Percentiles rank a stretch among this genome's conserved stretches.
phyloP scores from a whole-genome alignment of 345 rosid species.

The Cardamine chenopodiifolia region DNA sequence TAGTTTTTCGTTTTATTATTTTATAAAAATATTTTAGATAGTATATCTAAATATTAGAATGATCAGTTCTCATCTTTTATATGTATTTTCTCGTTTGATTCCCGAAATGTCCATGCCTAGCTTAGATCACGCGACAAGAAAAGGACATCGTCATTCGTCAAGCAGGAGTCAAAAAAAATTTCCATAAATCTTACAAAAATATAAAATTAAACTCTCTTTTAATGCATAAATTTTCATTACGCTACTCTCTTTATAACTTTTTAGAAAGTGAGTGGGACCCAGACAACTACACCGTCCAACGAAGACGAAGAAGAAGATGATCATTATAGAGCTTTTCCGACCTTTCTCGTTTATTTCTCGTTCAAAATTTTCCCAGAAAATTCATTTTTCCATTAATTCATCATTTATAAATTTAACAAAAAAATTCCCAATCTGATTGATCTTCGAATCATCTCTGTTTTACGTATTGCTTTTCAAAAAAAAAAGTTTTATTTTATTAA shows the following conservation, averaged over 20 bases:
- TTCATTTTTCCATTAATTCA: neutral
- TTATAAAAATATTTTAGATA: too few species aligned
- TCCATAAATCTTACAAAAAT: conserved; percentile 12
- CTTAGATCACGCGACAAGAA: neutral
- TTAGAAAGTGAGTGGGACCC: conserved; percentile 30
- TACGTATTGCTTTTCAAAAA: conserved; percentile 2
- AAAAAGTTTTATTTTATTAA: neutral
- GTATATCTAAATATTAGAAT: too few species aligned
- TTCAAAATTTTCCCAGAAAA: neutral
- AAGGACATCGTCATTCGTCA: conserved; percentile 1
- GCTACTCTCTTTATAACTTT: conserved; percentile 19
- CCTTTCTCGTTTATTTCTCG: neutral
- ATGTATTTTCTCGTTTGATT: too few species aligned
- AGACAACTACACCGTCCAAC: conserved; percentile 21
- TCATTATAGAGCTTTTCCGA: conserved; percentile 24
- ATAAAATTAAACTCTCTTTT: neutral
- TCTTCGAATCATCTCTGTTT: neutral
- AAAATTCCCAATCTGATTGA: neutral
- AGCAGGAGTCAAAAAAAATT: conserved; percentile 7
- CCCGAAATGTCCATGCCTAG: too few species aligned
- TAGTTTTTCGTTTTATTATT: too few species aligned
- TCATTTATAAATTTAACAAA: neutral
- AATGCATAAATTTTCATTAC: conserved; percentile 1
- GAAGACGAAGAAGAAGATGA: neutral
- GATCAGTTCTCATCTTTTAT: too few species aligned